A percentile compares a stretch with the other conserved stretches of the same genome.
Conservation (phyloP, 169 alveolate genomes). For the Cryptosporidium xiaoi region DNA sequence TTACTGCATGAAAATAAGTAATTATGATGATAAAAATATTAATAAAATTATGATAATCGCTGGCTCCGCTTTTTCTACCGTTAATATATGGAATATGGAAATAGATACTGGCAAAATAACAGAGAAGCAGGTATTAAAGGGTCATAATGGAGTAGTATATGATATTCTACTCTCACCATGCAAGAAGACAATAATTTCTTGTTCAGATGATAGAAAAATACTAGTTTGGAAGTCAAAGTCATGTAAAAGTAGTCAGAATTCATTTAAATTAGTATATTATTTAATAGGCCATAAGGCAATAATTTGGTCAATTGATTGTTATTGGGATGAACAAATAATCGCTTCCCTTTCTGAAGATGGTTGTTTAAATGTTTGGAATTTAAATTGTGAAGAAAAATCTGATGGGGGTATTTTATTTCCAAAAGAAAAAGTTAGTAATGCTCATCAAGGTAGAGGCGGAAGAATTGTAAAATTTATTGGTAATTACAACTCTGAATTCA, state of each 20-base stretch:
- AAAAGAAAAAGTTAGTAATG: neutral
- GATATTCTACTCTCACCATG: neutral
- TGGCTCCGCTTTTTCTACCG: slow-evolving; percentile 57
- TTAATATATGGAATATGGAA: slow-evolving; percentile 13
- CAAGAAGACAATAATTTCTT: slow-evolving; percentile 16
- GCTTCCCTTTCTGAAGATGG: slow-evolving; percentile 72
- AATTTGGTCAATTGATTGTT: slow-evolving; percentile 58
- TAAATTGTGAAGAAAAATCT: neutral
- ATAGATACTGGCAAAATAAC: neutral
- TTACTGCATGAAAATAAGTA: slow-evolving; percentile 35
- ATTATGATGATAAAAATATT: neutral
- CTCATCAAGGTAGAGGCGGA: slow-evolving; percentile 72
- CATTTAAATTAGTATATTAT: neutral
- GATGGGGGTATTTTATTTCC: neutral
- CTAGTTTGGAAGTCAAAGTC: slow-evolving; percentile 22
- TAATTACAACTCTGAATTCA: neutral
- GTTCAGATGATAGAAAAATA: slow-evolving; percentile 71
- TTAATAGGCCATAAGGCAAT: slow-evolving; percentile 44
- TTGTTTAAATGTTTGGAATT: slow-evolving; percentile 29
- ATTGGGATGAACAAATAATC: slow-evolving; percentile 29
- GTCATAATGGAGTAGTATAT: slow-evolving; percentile 61
- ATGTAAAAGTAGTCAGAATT: neutral
- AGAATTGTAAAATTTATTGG: slow-evolving; percentile 8
- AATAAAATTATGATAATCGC: slow-evolving; percentile 20
- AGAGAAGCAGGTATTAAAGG: slow-evolving; percentile 17